Conservation (phyloP, 1,284 basidiomycete species). For the Rhodotorula sp. region DNA sequence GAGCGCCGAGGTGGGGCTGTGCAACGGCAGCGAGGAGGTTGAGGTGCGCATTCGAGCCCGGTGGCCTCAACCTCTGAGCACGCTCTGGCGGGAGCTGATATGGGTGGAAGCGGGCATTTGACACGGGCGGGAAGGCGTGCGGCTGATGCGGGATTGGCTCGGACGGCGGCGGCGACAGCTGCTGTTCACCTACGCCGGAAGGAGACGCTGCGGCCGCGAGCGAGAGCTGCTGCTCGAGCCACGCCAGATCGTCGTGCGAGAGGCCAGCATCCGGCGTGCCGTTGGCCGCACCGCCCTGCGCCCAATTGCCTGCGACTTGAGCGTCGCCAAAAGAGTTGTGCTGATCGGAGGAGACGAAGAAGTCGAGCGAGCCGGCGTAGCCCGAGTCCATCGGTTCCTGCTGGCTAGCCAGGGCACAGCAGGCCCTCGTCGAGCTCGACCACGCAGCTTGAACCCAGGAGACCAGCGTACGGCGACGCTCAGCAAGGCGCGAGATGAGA, state of each 20-base stretch:
- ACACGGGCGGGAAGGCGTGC: slow-evolving; percentile 32
- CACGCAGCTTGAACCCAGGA: no score
- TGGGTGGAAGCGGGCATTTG: slow-evolving; percentile 18
- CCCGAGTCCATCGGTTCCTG: no score
- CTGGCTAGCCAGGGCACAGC: no score
- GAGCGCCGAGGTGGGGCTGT: neutral
- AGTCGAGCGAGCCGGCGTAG: no score
- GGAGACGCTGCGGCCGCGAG: neutral
- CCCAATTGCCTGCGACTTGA: no score
- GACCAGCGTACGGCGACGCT: no score
- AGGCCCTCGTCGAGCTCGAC: no score
- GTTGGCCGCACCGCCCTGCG: no score
- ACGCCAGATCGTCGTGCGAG: slow-evolving; percentile 8
- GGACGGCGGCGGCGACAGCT: neutral
- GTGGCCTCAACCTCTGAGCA: neutral
- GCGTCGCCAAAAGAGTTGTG: no score
- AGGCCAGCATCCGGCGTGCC: neutral
- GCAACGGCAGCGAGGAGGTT: neutral
- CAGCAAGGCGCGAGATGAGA: no score
- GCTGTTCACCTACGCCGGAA: neutral
- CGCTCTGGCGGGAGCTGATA: slow-evolving; percentile 20
- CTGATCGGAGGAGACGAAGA: no score
- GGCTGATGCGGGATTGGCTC: neutral
- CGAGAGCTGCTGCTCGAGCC: slow-evolving; percentile 17
- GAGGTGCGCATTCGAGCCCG: neutral